A percentile compares a stretch with the other conserved stretches of the same genome.
These are phyloP conservation scores for Diospyros kaki DNA, from an alignment of 148 eudicot genomes.

Conservation along the genomic window DNA sequence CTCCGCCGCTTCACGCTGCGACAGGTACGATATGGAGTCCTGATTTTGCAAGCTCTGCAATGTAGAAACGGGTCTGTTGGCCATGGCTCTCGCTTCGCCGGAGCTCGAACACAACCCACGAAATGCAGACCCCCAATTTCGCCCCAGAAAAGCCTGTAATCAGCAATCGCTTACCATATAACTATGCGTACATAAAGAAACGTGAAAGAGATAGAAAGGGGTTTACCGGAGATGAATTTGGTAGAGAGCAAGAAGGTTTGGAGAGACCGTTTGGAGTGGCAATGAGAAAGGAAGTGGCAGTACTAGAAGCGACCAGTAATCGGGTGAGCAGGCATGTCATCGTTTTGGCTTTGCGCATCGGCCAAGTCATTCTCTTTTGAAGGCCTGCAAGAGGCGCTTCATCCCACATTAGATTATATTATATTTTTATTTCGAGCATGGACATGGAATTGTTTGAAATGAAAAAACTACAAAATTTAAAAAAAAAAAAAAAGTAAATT, in stretches of 20 bases:
- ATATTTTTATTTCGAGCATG: no score
- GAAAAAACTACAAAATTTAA: no score
- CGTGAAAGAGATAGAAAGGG: conserved; percentile 15
- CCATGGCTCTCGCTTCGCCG: conserved; percentile 27
- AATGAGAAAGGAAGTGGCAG: conserved; percentile 1
- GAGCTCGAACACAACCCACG: conserved; percentile 27
- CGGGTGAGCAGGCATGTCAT: conserved; percentile 43
- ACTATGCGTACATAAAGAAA: conserved; percentile 5
- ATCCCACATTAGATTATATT: no score
- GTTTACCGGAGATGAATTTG: conserved; percentile 4
- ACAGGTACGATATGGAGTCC: conserved; percentile 56
- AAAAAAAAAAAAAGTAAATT: no score
- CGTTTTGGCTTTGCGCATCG: conserved; percentile 33
- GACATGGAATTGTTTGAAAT: no score
- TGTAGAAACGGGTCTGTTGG: conserved; percentile 18
- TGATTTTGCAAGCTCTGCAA: conserved; percentile 24
- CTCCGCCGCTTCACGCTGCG: conserved; percentile 79
- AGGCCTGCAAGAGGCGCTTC: no score
- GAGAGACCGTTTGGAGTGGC: neutral
- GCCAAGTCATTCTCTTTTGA: conserved; percentile 16
- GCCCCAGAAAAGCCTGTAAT: conserved; percentile 44
- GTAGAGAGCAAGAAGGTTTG: conserved; percentile 18
- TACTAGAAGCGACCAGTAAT: conserved; percentile 11
- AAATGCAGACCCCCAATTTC: conserved; percentile 25
- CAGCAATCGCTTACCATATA: neutral